Percentiles rank a stretch among this genome's conserved stretches.
phyloP scores from a whole-genome alignment of 768 basidiomycete species.

The Trametes cingulata region DNA sequence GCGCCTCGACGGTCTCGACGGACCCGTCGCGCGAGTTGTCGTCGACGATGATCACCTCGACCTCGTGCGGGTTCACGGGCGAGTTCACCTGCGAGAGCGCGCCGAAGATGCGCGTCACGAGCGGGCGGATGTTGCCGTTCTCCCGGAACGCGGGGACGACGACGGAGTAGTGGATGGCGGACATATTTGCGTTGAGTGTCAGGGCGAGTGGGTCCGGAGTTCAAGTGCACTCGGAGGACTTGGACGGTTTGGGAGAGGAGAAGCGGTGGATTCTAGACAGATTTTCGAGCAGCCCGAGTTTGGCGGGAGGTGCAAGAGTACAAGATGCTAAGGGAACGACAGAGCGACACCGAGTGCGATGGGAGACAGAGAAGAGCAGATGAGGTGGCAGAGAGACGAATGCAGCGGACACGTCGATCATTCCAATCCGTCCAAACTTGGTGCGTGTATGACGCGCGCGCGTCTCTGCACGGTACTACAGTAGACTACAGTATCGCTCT shows the following conservation, averaged over 20 bases:
- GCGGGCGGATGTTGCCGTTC: constrained; percentile 31
- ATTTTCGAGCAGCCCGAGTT: constrained; percentile 13
- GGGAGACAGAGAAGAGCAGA: not conserved
- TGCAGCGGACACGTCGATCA: constrained; percentile 14
- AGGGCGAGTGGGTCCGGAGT: not conserved
- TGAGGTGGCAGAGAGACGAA: not conserved
- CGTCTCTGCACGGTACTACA: too few relatives aligned
- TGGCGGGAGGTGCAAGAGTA: constrained; percentile 7
- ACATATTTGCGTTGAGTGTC: constrained; percentile 7
- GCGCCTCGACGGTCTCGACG: constrained; percentile 28
- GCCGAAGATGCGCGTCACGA: constrained; percentile 33
- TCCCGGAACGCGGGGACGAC: constrained; percentile 33
- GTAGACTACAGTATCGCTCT: too few relatives aligned
- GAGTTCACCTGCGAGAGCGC: constrained; percentile 30
- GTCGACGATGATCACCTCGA: constrained; percentile 33
- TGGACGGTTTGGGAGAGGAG: not conserved
- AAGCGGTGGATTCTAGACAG: not conserved
- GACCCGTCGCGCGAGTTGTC: constrained; percentile 35
- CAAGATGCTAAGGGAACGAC: not conserved
- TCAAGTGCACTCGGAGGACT: not conserved
- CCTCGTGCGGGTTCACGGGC: constrained; percentile 27
- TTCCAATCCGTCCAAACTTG: not conserved
- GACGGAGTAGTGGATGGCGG: constrained; percentile 27
- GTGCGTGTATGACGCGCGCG: not conserved
- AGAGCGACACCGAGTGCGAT: not conserved